phyloP scores from a whole-genome alignment of 2,329 filamentous ascomycete species.

The Seiridium cupressi region DNA sequence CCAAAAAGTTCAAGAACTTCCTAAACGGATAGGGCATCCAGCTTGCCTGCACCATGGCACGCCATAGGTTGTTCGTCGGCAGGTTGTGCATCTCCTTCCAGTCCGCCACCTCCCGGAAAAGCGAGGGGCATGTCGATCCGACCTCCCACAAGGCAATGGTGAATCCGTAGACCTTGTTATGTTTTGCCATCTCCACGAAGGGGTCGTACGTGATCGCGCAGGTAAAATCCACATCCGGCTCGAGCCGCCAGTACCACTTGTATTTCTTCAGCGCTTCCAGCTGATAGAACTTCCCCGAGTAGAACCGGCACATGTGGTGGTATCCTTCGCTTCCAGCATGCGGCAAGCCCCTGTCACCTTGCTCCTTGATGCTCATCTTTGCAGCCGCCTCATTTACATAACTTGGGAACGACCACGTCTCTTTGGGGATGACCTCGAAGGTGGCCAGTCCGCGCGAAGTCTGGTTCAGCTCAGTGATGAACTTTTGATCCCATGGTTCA shows the following conservation, averaged over 20 bases:
- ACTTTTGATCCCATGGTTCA: constrained; percentile 37
- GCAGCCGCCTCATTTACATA: constrained; percentile 29
- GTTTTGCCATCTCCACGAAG: constrained; percentile 42
- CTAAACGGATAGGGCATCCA: constrained; percentile 41
- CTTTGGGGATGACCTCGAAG: constrained; percentile 39
- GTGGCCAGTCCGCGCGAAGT: constrained; percentile 33
- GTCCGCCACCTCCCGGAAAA: constrained; percentile 39
- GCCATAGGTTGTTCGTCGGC: constrained; percentile 36
- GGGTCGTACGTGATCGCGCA: constrained; percentile 48
- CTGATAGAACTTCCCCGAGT: constrained; percentile 43
- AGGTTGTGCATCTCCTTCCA: constrained; percentile 37
- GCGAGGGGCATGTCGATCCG: constrained; percentile 36
- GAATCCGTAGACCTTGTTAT: constrained; percentile 42
- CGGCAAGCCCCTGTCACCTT: constrained; percentile 29
- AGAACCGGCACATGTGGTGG: constrained; percentile 42
- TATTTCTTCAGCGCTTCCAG: constrained; percentile 38
- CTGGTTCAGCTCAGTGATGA: constrained; percentile 34
- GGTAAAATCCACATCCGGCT: constrained; percentile 42
- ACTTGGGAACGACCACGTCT: constrained; percentile 39
- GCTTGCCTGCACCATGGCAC: constrained; percentile 36
- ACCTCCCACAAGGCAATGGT: constrained; percentile 43
- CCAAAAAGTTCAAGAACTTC: constrained; percentile 31
- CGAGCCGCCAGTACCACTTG: constrained; percentile 47
- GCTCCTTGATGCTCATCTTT: constrained; percentile 29
- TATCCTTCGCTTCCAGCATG: constrained; percentile 40